These are phyloP conservation scores for Canavalia gladiata DNA, from an alignment of 306 rosid genomes.

Conservation along the genomic window DNA sequence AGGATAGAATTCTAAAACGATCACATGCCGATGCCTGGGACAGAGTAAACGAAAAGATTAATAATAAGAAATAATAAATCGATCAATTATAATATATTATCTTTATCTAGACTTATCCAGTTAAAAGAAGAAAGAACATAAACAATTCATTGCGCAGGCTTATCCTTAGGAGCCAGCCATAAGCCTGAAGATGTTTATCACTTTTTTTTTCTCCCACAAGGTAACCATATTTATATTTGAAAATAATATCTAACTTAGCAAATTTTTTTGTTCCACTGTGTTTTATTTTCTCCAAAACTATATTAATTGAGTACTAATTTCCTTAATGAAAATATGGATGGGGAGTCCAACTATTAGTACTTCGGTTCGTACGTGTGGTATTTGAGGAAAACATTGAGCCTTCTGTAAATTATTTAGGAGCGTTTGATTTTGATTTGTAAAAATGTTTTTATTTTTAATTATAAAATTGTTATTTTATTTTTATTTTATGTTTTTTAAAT, in stretches of 20 bases:
- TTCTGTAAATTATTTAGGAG: background rate
- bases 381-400: background rate
- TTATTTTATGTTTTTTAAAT: too few relatives aligned
- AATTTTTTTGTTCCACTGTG: background rate
- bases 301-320: background rate
- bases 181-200: background rate
- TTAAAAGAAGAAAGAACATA: background rate
- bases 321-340: background rate
- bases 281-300: background rate
- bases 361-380: background rate
- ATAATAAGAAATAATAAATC: background rate
- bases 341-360: background rate
- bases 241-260: background rate
- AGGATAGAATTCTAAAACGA: background rate
- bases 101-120: constrained; percentile 13
- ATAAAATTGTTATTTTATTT: too few relatives aligned
- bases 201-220: background rate
- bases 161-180: background rate
- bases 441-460: too few relatives aligned
- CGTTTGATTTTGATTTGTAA: too few relatives aligned
- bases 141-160: background rate
- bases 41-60: background rate
- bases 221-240: constrained; percentile 1
- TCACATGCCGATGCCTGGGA: background rate
- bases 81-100: constrained; percentile 23